Percentiles rank a stretch among this genome's conserved stretches.
Conservation (phyloP, 1,139 yeast genomes). For the Taphrina wiesneri region DNA sequence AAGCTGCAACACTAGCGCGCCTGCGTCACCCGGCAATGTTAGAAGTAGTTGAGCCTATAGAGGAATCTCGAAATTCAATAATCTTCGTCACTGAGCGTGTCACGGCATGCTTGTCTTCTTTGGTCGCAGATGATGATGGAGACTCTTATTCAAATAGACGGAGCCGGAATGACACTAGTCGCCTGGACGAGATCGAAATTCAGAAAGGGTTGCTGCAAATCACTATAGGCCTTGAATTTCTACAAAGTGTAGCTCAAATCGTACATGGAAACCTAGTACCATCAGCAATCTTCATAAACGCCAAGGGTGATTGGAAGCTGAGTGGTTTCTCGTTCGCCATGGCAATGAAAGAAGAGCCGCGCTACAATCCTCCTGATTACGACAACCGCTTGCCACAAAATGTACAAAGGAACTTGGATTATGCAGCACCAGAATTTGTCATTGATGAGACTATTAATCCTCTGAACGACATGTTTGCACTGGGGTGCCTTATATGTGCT, state of each 20-base stretch:
- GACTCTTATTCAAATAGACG: slow-evolving; percentile 35
- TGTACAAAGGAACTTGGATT: slow-evolving; percentile 70
- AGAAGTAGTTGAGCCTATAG: slow-evolving; percentile 80
- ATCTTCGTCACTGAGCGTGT: slow-evolving; percentile 85
- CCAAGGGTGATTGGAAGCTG: slow-evolving; percentile 91
- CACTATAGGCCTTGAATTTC: slow-evolving; percentile 73
- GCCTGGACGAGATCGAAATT: slow-evolving; percentile 66
- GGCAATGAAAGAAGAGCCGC: slow-evolving; percentile 45
- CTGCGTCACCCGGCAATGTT: slow-evolving; percentile 85
- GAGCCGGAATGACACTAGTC: slow-evolving; percentile 42
- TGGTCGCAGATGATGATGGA: slow-evolving; percentile 44
- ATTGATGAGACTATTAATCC: slow-evolving; percentile 61
- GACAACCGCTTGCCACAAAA: slow-evolving; percentile 75
- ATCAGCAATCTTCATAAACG: slow-evolving; percentile 69
- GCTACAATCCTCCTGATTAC: slow-evolving; percentile 61
- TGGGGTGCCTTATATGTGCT: slow-evolving; percentile 71
- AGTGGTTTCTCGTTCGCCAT: slow-evolving; percentile 67
- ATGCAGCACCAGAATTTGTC: slow-evolving; percentile 72
- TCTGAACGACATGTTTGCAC: slow-evolving; percentile 78
- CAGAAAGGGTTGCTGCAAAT: slow-evolving; percentile 83
- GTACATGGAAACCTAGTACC: slow-evolving; percentile 84
- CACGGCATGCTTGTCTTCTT: slow-evolving; percentile 57
- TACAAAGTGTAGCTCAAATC: slow-evolving; percentile 72
- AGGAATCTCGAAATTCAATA: slow-evolving; percentile 76
- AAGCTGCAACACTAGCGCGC: slow-evolving; percentile 71